Percentiles rank a stretch among this genome's conserved stretches.
These are phyloP conservation scores for Cryphonectria japonica DNA, from an alignment of 2,329 filamentous ascomycete species.

Conservation along the genomic window DNA sequence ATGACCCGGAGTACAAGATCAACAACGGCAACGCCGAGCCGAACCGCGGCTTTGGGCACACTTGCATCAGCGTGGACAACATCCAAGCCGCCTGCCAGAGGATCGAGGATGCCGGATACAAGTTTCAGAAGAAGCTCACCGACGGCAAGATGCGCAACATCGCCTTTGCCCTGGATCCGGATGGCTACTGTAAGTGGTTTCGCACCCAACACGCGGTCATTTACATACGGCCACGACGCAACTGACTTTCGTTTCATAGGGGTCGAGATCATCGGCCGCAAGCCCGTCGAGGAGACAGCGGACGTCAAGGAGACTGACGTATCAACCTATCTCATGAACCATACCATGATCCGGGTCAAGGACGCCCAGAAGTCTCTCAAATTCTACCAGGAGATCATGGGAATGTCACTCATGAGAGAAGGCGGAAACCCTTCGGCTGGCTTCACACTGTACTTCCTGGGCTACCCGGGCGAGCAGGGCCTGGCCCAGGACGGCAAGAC, in stretches of 20 bases:
- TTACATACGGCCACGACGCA: background rate
- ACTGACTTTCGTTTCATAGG: conserved; percentile 5
- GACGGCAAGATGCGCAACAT: conserved; percentile 88
- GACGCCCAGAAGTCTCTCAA: conserved; percentile 72
- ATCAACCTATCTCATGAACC: conserved; percentile 79
- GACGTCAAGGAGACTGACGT: conserved; percentile 73
- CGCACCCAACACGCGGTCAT: too few relatives aligned
- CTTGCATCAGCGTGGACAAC: conserved; percentile 81
- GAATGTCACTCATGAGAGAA: conserved; percentile 82
- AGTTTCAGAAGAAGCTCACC: conserved; percentile 91
- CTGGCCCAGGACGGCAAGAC: conserved; percentile 58
- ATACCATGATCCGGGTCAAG: conserved; percentile 96
- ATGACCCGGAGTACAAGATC: conserved; percentile 77
- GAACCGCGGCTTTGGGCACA: conserved; percentile 81
- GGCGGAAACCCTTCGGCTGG: conserved; percentile 69
- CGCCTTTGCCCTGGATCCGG: conserved; percentile 87
- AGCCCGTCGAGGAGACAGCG: conserved; percentile 72
- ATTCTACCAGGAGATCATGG: conserved; percentile 85
- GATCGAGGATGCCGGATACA: conserved; percentile 86
- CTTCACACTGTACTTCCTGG: conserved; percentile 94
- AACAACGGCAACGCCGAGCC: conserved; percentile 93
- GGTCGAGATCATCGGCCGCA: conserved; percentile 81
- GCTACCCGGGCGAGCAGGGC: conserved; percentile 67
- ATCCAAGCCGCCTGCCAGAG: conserved; percentile 89
- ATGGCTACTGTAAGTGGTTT: conserved; percentile 67